Evolutionary conservation across 805 yeast species (phyloP).

Genomic region (Diddensiella caesifluorescens): DNA sequence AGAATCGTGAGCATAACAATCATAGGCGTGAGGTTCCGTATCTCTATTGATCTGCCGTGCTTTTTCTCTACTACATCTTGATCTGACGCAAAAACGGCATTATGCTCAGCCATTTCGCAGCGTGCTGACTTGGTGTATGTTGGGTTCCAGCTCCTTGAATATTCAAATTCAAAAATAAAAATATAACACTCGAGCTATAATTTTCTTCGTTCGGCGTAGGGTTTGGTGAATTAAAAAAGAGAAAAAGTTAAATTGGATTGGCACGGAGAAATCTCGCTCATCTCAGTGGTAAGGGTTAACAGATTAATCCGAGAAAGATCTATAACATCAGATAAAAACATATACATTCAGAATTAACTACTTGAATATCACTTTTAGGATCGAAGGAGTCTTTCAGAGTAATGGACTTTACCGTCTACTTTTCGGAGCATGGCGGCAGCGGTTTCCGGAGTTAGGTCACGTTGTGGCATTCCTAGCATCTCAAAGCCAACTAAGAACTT

Average conservation of each 20-base stretch:
- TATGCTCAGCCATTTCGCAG: too few relatives aligned
- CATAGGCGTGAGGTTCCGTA: constrained; percentile 40
- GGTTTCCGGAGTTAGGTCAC: constrained; percentile 61
- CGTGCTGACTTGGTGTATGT: too few relatives aligned
- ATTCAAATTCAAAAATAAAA: too few relatives aligned
- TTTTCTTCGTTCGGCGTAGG: too few relatives aligned
- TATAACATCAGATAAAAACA: too few relatives aligned
- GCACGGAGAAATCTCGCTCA: not conserved
- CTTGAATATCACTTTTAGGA: too few relatives aligned
- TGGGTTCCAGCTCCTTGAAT: too few relatives aligned
- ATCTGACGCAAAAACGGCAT: too few relatives aligned
- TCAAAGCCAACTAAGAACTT: constrained; percentile 74
- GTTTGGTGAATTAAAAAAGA: too few relatives aligned
- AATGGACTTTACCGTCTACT: constrained; percentile 19
- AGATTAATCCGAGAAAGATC: not conserved
- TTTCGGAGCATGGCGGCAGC: constrained; percentile 52
- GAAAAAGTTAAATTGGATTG: too few relatives aligned
- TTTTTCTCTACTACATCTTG: not conserved
- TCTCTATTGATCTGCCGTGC: constrained; percentile 25
- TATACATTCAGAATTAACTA: too few relatives aligned
- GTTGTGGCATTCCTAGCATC: constrained; percentile 52
- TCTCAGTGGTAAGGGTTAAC: not conserved
- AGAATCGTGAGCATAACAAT: constrained; percentile 61
- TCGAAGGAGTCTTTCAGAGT: constrained; percentile 11
- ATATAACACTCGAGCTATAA: too few relatives aligned